Base-by-base conservation (phyloP, 2,329 filamentous ascomycete genomes). In the Exophiala alcalophila region DNA sequence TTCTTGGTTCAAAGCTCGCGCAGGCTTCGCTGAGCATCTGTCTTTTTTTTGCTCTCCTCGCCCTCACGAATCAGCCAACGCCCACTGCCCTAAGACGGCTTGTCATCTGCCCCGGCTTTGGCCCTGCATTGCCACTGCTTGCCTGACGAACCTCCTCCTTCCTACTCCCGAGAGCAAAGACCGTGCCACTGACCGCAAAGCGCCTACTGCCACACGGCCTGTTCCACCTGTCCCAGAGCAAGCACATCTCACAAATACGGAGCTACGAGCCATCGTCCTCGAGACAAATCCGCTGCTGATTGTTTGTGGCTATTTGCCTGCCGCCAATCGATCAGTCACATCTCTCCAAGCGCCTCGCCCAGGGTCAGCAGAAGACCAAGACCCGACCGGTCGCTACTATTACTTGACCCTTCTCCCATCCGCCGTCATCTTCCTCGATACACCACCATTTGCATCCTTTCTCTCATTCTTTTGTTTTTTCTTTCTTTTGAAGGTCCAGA, bases 21-120 rank as follows among this genome's bases (percentile, higher is more conserved):
- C 55, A 52, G 55, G 55, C 44, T 50, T 54, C 55, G 55, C 50
- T 43, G 54, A 55, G 52, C 38, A 16, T 45, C 24, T 44, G 14
- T 24, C 26, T 49, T 43, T 27, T 40, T 25, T 5, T 27, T 33
- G 29, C 10, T n/a, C 21, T 28, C 31, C 43, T 38, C 29, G 31
- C 40, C n/a, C n/a, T n/a, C n/a, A n/a, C n/a, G n/a, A n/a, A n/a
- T n/a, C n/a, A n/a, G n/a, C n/a, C n/a, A n/a, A n/a, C n/a, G n/a
- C n/a, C 27, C 36, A 33, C 24, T 19, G 25, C 26, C 34, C 33
- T 16, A 32, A 41, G 25, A 19, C 20, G 14, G 31, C 19, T n/a
- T n/a, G n/a, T n/a, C n/a, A n/a, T n/a, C n/a, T n/a, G n/a, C n/a
- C n/a, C n/a, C n/a, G n/a, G n/a, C n/a, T 28, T 14, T 23, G 33